Evolutionary conservation across 1,284 basidiomycete species (phyloP).

Genomic region (Thecaphora frezii): DNA sequence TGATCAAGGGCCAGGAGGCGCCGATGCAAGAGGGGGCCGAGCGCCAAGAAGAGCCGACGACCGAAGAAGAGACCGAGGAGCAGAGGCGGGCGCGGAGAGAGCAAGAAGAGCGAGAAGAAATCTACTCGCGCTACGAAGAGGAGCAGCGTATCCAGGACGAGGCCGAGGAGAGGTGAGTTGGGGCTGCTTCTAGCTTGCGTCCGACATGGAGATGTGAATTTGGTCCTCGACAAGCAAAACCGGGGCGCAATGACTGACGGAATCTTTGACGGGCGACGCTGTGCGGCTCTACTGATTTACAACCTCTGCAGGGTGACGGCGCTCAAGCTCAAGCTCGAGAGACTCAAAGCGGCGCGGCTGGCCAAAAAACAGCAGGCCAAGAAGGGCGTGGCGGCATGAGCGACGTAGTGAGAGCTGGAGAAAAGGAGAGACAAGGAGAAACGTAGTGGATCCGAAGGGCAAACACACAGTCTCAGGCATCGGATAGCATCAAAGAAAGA

Average conservation of each 20-base stretch:
- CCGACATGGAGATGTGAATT: too few relatives aligned
- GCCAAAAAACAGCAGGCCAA: constrained; percentile 15
- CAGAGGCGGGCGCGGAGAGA: constrained; percentile 27
- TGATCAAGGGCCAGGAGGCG: constrained; percentile 8
- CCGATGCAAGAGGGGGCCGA: neutral
- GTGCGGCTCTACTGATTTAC: neutral
- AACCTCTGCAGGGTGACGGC: constrained; percentile 19
- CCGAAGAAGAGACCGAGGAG: constrained; percentile 22
- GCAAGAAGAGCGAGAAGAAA: constrained; percentile 44
- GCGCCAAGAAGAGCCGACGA: constrained; percentile 11
- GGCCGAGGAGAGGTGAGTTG: constrained; percentile 41
- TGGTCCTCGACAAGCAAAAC: too few relatives aligned
- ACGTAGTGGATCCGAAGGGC: too few relatives aligned
- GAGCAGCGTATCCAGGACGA: constrained; percentile 49
- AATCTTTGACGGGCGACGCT: neutral
- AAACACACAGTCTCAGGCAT: too few relatives aligned
- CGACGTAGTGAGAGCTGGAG: neutral
- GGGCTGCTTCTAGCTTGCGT: too few relatives aligned
- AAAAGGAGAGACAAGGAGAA: constrained; percentile 2
- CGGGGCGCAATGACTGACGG: too few relatives aligned
- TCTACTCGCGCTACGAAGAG: constrained; percentile 40
- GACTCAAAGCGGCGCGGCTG: constrained; percentile 29
- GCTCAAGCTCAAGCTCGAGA: constrained; percentile 29
- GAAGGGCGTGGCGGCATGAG: too few relatives aligned
- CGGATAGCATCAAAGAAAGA: too few relatives aligned